Evolutionary conservation across 2,329 filamentous ascomycete species (phyloP).

Genomic region (Cadophora sp.): DNA sequence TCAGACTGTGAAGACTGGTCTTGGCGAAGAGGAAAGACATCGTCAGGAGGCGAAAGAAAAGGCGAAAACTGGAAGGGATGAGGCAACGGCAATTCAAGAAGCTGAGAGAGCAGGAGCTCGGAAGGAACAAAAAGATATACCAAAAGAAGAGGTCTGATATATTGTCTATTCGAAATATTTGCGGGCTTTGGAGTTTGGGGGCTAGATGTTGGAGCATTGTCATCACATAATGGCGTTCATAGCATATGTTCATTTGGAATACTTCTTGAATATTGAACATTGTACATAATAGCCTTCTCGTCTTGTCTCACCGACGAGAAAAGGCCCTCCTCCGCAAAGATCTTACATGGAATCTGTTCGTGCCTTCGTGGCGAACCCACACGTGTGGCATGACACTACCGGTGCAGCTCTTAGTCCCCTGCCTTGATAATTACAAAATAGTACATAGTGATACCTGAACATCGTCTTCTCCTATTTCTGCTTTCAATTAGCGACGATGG

Average conservation of each 20-base stretch:
- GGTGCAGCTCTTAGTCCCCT: no score
- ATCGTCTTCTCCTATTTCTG: not conserved
- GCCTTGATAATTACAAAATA: no score
- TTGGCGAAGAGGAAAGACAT: conserved; percentile 37
- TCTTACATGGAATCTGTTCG: not conserved
- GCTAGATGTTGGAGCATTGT: not conserved
- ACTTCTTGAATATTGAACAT: not conserved
- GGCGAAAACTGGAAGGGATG: conserved; percentile 26
- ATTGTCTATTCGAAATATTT: not conserved
- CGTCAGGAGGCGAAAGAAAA: conserved; percentile 33
- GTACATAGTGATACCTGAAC: not conserved
- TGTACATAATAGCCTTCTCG: not conserved
- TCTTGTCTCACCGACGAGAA: no score
- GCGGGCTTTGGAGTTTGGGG: not conserved
- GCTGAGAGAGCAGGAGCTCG: not conserved
- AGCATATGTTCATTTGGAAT: not conserved
- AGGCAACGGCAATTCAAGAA: conserved; percentile 1
- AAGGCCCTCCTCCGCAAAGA: not conserved
- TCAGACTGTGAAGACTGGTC: conserved; percentile 58
- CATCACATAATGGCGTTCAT: not conserved
- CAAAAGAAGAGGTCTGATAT: conserved; percentile 16
- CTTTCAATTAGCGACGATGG: not conserved
- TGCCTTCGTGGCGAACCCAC: no score
- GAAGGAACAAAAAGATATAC: not conserved
- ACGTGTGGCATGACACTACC: no score